Evolutionary conservation across 257 asterid species (phyloP).

Genomic region (Cynanchum wilfordii): DNA sequence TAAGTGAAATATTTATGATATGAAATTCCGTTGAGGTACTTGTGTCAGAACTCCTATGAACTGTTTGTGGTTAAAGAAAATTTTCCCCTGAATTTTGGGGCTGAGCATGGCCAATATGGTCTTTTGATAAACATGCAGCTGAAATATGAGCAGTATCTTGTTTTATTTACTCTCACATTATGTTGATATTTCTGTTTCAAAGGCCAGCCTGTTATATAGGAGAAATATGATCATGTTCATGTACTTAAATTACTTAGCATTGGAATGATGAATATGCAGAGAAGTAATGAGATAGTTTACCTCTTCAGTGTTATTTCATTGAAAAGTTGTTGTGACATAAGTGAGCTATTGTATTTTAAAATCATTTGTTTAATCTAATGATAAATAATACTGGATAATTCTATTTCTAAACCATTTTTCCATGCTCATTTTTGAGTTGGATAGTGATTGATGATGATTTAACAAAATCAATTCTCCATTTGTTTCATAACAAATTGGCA

Average conservation of each 20-base stretch:
- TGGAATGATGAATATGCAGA: not conserved
- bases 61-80: not conserved
- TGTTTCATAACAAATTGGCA: no score
- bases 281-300: not conserved
- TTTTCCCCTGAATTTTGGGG: not conserved
- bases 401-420: not conserved
- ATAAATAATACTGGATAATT: not conserved
- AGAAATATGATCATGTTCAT: not conserved
- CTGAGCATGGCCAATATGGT: not conserved
- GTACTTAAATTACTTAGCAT: not conserved
- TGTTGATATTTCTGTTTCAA: not conserved
- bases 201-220: not conserved
- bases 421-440: not conserved
- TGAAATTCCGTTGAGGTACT: not conserved
- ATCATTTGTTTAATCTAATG: not conserved
- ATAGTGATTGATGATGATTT: not conserved
- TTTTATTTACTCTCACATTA: not conserved
- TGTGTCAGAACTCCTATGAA: not conserved
- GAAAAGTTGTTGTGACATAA: not conserved
- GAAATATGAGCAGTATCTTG: not conserved
- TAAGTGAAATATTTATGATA: not conserved
- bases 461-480: not conserved
- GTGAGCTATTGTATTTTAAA: not conserved
- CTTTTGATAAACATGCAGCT: not conserved
- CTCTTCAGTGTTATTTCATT: not conserved